A percentile compares a stretch with the other conserved stretches of the same genome.
These are phyloP conservation scores for Eleusine coracana DNA, from an alignment of 176 grass and related monocot species.

Conservation along the genomic window DNA sequence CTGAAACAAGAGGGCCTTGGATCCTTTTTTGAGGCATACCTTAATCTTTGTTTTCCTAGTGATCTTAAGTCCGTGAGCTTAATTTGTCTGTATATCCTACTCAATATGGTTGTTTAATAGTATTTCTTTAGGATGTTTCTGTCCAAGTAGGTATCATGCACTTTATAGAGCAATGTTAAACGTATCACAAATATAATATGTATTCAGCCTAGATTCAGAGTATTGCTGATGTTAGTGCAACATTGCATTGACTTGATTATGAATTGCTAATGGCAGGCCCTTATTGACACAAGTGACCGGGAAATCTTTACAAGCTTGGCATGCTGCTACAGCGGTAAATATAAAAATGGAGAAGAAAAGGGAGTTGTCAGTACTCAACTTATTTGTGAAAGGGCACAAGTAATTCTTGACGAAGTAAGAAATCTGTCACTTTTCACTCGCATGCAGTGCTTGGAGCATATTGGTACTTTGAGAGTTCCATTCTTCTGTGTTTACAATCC, in stretches of 20 bases:
- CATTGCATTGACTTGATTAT: conserved; percentile 39
- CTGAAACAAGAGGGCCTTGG: neutral
- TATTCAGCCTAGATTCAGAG: too few relatives aligned
- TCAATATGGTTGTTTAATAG: conserved; percentile 12
- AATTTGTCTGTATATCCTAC: conserved; percentile 4
- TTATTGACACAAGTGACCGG: conserved; percentile 83
- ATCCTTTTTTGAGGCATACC: conserved; percentile 30
- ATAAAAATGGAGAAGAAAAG: conserved; percentile 74
- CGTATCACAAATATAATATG: neutral
- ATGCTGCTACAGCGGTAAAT: conserved; percentile 77
- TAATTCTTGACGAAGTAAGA: conserved; percentile 94
- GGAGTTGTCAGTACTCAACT: conserved; percentile 87
- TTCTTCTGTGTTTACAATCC: conserved; percentile 39
- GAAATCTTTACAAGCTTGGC: conserved; percentile 95
- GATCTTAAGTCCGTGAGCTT: neutral
- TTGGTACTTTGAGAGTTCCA: conserved; percentile 62
- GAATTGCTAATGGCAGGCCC: conserved; percentile 57
- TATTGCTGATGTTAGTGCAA: neutral
- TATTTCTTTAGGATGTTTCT: conserved; percentile 8
- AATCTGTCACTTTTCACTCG: conserved; percentile 76
- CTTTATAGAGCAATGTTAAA: conserved; percentile 19
- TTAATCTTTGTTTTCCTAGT: conserved; percentile 1
- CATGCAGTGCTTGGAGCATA: conserved; percentile 73
- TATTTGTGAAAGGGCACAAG: conserved; percentile 89
- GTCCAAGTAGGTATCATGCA: conserved; percentile 20